Evolutionary conservation across 2,329 filamentous ascomycete genomes (phyloP).

Genomic region (Anthostomella pinea): DNA sequence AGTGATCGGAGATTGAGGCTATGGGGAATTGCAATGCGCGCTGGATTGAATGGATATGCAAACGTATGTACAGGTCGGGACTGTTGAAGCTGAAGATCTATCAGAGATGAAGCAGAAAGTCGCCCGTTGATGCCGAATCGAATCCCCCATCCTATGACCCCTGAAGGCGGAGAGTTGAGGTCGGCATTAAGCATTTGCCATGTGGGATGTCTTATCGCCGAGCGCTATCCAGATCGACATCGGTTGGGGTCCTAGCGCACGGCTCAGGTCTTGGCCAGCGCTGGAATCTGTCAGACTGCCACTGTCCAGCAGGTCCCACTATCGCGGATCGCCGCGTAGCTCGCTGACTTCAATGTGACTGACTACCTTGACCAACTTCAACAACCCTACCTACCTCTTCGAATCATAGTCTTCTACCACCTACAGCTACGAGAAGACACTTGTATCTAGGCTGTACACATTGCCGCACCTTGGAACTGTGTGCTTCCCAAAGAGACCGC

Average conservation of each 20-base stretch:
- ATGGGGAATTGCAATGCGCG: too few species aligned
- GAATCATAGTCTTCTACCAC: not conserved
- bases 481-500: not conserved
- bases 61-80: too few species aligned
- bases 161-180: slow-evolving; percentile 9
- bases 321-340: too few species aligned
- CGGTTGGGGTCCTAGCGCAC: not conserved
- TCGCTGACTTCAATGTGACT: not conserved
- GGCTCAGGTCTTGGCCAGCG: not conserved
- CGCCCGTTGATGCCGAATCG: too few species aligned
- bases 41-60: too few species aligned
- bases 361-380: not conserved
- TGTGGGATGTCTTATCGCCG: too few species aligned
- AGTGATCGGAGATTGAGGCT: too few species aligned
- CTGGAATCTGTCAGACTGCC: not conserved
- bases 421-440: not conserved
- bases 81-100: not conserved
- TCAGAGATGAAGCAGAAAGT: too few species aligned
- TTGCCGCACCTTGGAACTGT: not conserved
- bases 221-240: not conserved
- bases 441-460: not conserved
- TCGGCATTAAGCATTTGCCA: not conserved
- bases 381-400: too few species aligned
- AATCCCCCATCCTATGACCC: too few species aligned
- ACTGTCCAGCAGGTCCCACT: not conserved